phyloP scores from a whole-genome alignment of 257 asterid species.

The Misopates orontium region DNA sequence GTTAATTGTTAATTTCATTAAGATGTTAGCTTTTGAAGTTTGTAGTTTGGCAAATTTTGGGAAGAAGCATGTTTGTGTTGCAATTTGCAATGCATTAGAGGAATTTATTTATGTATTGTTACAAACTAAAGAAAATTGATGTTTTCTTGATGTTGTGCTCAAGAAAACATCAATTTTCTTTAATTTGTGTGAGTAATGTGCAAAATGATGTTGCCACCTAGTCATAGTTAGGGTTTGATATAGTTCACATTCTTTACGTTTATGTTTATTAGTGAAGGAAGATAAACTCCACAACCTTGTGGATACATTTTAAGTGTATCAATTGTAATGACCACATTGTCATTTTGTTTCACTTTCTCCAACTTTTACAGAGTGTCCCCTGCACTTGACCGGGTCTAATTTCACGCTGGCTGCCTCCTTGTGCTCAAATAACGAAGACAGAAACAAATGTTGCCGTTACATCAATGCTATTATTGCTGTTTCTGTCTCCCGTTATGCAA shows the following conservation, averaged over 20 bases:
- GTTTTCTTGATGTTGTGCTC: slow-evolving; percentile 13
- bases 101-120: no score
- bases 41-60: slow-evolving; percentile 16
- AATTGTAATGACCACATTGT: not conserved
- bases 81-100: no score
- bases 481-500: slow-evolving; percentile 79
- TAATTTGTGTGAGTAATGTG: not conserved
- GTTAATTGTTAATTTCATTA: not conserved
- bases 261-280: no score
- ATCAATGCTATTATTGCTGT: slow-evolving; percentile 79
- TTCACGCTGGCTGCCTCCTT: slow-evolving; percentile 73
- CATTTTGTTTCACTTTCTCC: no score
- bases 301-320: not conserved
- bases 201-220: not conserved
- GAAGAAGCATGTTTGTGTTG: slow-evolving; percentile 16
- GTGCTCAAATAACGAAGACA: slow-evolving; percentile 65
- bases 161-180: not conserved
- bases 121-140: slow-evolving; percentile 1
- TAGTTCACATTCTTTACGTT: not conserved
- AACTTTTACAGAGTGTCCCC: slow-evolving; percentile 72
- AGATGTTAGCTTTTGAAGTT: slow-evolving; percentile 15
- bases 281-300: slow-evolving; percentile 8
- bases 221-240: not conserved
- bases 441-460: slow-evolving; percentile 87
- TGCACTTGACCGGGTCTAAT: slow-evolving; percentile 73